Evolutionary conservation across 2,329 filamentous ascomycete genomes (phyloP), one percentile per base, ranked within the genome.

Genomic region (Drechslera avenae): DNA sequence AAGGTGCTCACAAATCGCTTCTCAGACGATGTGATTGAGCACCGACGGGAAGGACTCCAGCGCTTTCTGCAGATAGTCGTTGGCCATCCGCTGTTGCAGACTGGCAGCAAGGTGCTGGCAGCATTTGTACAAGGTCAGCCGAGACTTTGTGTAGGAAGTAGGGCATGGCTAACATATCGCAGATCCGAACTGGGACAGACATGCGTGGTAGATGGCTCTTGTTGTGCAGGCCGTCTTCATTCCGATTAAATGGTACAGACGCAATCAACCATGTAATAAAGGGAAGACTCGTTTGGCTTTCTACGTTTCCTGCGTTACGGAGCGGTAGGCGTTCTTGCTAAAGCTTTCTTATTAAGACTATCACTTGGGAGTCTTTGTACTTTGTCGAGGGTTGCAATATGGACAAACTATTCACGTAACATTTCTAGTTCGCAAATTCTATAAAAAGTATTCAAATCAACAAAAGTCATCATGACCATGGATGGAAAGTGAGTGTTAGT

Each of bases 1-100:
- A 99, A 97, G 78, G 94, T 99, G 48, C 97, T 97, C 66, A 96
- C 93, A 43, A 97, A 97, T 76, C 86, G 94, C 39, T 99, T 99
- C 79, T 95, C 90, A 68, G 94, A 99, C 78, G 92, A 96, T 73
- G 93, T 99, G 68, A 99, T 99, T 73, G 94, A 97, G 80, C 90
- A 95, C 69, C 83, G 94, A 46, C 82, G 93, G 58, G 90, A 93
- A 64, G 94, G 94, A 1, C 79, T 99, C 61, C 92, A 99, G 79
- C 86, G 95, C 72, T 99, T 99, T 73, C 77, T 99, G 72, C 92
- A 94, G 83, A 97, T 97, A 71, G 94, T 99, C 9, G 94, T 96
- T 1, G 93, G 94, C 0, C 94, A 99, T 75, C 94, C 94, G 64
- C 80, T 99, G 67, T 77, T 99, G 76, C 94, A 99, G 83, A 99